Evolutionary conservation across 352 stramenopile species (phyloP), one percentile per base, ranked within the genome.

Genomic region (Phytophthora podocarpi): DNA sequence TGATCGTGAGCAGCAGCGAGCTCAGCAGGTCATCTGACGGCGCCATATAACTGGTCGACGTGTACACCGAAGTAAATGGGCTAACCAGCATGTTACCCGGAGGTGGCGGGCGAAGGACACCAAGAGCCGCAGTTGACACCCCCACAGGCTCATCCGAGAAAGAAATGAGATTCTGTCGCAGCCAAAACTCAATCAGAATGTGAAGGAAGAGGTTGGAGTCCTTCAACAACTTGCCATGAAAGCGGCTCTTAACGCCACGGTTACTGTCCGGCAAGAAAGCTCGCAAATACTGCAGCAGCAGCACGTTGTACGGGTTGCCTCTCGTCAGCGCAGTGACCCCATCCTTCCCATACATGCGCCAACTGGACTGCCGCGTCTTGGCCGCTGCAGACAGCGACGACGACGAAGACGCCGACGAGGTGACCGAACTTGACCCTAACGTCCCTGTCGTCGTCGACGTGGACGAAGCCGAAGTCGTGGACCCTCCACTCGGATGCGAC

Each of bases 91-190:
- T 74, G 23, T 70, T 72, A 6, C 56, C 47, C 20, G 54, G 46
- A 16, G 46, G 52, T 30, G 34, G 62, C 8, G 52, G 32, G 12
- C 46, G 35, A 39, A 68, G 53, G 9, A 58, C 72, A 26, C 58
- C 64, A 12, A 55, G 32, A 20, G 58, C 40, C 6, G 66, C 59
- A 48, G 58, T 71, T 1, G 68, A 71, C 8, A 54, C 53, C 15
- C 49, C 53, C 4, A 68, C 34, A 3, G 74, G 58, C n/a, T 87
- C 84, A 47, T 92, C 78, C 0, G 83, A 85, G 49, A 92, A 94
- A 53, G 85, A 74, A 46, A 96, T 92, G 46, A 93, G 76, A 58
- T 96, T 96, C 56, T 96, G 87, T n/a, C 81, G 82, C 40, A 96
- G 70, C 87, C 87, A 96, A 45, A 93, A 92, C 55, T 96, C 87